Evolutionary conservation across 805 yeast genomes (phyloP).

Genomic region (Barnettozyma populi): DNA sequence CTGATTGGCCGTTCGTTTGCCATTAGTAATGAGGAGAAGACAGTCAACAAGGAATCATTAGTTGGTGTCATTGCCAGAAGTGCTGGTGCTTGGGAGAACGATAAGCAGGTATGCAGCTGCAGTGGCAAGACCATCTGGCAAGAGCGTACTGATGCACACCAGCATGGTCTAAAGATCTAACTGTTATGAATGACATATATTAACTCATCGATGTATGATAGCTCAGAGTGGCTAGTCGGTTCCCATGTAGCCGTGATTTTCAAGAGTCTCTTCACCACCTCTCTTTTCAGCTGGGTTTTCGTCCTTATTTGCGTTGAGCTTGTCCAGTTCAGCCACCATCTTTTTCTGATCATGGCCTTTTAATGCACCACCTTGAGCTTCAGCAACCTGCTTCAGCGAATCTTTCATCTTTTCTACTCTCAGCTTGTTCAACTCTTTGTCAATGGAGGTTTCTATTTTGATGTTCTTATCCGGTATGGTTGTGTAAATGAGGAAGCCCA

Average conservation of each 20-base stretch:
- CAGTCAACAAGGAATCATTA: constrained; percentile 32
- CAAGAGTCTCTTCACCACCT: background rate
- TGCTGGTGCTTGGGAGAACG: constrained; percentile 97
- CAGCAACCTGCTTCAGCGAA: background rate
- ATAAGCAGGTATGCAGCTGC: constrained; percentile 88
- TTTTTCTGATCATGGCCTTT: background rate
- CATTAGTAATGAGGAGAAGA: constrained; percentile 23
- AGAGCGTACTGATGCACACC: constrained; percentile 73
- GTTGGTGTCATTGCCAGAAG: constrained; percentile 92
- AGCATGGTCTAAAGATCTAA: constrained; percentile 43
- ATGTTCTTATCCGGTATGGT: constrained; percentile 22
- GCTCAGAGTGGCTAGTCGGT: background rate
- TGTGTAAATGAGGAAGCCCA: constrained; percentile 30
- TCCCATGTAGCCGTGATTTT: too few species aligned
- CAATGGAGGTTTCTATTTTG: constrained; percentile 23
- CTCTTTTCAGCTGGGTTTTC: background rate
- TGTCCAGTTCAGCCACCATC: background rate
- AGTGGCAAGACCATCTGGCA: constrained; percentile 96
- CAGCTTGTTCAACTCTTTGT: constrained; percentile 12
- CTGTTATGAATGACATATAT: background rate
- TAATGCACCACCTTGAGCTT: background rate
- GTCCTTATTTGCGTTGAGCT: background rate
- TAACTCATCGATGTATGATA: too few species aligned
- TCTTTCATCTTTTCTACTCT: background rate
- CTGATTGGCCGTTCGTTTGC: constrained; percentile 62